A percentile compares a stretch with the other conserved stretches of the same genome.
Conservation (phyloP, 1,139 yeast species). For the Protomyces macrosporus region DNA sequence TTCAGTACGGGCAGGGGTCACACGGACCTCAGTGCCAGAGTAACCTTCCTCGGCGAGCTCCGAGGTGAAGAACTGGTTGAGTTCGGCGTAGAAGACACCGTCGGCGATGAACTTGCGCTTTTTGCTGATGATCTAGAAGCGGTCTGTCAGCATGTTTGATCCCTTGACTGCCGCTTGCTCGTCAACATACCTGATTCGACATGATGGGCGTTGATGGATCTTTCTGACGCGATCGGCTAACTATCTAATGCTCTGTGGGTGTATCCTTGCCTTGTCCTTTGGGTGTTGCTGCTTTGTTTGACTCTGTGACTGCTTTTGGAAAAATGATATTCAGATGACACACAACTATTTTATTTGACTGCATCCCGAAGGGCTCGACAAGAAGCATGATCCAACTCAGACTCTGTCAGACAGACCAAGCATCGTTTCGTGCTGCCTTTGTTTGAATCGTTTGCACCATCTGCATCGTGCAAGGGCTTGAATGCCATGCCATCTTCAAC, state of each 20-base stretch:
- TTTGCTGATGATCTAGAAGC: constrained; percentile 19
- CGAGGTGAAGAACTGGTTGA: constrained; percentile 99
- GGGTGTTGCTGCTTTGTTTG: no score
- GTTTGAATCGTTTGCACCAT: no score
- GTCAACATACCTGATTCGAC: neutral
- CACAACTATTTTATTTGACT: no score
- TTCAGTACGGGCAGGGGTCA: constrained; percentile 97
- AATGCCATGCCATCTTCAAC: neutral
- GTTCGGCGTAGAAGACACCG: constrained; percentile 99
- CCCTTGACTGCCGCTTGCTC: neutral
- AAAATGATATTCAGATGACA: no score
- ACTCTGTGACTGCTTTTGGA: no score
- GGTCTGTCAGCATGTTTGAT: neutral
- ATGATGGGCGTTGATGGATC: constrained; percentile 5
- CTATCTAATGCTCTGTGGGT: no score
- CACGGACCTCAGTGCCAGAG: constrained; percentile 99
- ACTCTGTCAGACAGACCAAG: no score
- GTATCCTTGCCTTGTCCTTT: no score
- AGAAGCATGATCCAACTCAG: no score
- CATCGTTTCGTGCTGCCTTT: no score
- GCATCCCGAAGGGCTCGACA: no score
- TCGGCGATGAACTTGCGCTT: constrained; percentile 64
- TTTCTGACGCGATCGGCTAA: neutral
- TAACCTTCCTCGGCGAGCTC: constrained; percentile 99
- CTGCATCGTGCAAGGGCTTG: neutral